phyloP scores from a whole-genome alignment of 257 asterid genomes.

The Cinchona pubescens region DNA sequence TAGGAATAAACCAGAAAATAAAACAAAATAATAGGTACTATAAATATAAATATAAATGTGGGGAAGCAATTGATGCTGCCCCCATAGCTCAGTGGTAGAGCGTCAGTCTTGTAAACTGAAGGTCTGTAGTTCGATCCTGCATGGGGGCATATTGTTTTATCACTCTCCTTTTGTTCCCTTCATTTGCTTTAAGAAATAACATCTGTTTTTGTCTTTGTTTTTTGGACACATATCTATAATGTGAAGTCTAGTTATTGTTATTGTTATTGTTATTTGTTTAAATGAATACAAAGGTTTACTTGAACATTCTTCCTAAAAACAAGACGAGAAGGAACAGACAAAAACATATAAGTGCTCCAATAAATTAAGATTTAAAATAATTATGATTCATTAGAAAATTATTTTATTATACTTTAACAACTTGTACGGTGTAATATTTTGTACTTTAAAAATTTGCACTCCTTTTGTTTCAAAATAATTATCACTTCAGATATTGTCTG shows the following conservation, averaged over 20 bases:
- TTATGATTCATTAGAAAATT: no score
- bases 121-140: slow-evolving; percentile 42
- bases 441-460: no score
- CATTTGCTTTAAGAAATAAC: background rate
- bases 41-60: no score
- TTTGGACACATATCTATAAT: background rate
- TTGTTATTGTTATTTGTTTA: no score
- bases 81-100: slow-evolving; percentile 49
- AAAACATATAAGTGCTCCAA: background rate
- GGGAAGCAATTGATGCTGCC: no score
- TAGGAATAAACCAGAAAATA: no score
- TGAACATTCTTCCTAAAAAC: background rate
- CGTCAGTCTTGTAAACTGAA: slow-evolving; percentile 60
- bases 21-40: no score
- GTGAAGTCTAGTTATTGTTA: background rate
- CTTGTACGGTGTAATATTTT: no score
- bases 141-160: slow-evolving; percentile 3
- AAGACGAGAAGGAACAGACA: background rate
- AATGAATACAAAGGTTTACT: background rate
- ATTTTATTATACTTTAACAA: no score
- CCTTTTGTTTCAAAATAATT: no score
- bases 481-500: no score
- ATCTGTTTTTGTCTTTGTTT: background rate
- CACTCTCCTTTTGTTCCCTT: background rate
- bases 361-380: no score